phyloP scores from a whole-genome alignment of 2,329 filamentous ascomycete species.

The Talaromyces atroroseus region DNA sequence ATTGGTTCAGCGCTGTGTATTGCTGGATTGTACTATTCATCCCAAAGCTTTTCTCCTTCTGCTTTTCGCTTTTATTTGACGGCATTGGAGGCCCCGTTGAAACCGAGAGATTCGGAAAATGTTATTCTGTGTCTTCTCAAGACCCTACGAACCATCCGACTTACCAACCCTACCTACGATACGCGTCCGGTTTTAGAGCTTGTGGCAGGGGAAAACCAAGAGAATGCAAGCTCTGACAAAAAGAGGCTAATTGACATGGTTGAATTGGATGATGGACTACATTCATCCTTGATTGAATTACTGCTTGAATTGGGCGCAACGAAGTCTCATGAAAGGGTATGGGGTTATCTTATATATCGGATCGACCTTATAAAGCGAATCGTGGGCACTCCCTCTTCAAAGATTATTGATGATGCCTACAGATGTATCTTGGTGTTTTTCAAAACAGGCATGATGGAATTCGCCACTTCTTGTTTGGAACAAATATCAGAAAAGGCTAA shows the following conservation, averaged over 20 bases:
- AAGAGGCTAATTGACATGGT: not conserved
- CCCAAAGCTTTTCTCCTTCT: constrained; percentile 23
- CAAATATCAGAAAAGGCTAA: not conserved
- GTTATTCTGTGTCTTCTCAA: constrained; percentile 22
- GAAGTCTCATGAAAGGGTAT: constrained; percentile 19
- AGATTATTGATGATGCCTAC: constrained; percentile 18
- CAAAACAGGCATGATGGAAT: constrained; percentile 18
- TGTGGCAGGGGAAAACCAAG: constrained; percentile 19
- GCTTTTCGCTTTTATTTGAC: constrained; percentile 25
- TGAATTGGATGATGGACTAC: constrained; percentile 1
- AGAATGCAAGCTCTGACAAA: not conserved
- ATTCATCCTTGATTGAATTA: constrained; percentile 21
- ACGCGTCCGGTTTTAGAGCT: constrained; percentile 17
- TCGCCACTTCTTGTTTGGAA: constrained; percentile 20
- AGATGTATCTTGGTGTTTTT: constrained; percentile 23
- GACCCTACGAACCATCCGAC: constrained; percentile 19
- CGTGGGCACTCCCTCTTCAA: constrained; percentile 8
- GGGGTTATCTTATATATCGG: constrained; percentile 14
- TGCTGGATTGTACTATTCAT: constrained; percentile 29
- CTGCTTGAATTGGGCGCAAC: constrained; percentile 23
- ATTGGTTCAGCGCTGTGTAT: constrained; percentile 15
- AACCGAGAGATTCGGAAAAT: constrained; percentile 10
- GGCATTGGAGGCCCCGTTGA: constrained; percentile 15
- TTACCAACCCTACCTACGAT: constrained; percentile 20
- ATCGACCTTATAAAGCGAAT: not conserved